phyloP scores from a whole-genome alignment of 2,329 filamentous ascomycete genomes.

The Thelonectria olida region DNA sequence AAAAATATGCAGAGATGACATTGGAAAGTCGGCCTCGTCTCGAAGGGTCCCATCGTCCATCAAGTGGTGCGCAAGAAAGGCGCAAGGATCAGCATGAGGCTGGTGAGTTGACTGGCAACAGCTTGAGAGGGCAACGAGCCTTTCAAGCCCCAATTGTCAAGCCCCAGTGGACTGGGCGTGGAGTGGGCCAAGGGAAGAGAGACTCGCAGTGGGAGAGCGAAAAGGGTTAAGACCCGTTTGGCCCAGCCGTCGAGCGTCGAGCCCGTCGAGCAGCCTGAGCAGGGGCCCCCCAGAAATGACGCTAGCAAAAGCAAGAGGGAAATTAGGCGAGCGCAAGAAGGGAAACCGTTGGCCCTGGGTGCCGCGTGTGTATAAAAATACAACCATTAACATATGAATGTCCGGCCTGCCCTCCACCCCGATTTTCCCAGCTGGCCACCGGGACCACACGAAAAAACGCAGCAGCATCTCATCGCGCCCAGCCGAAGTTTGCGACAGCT shows the following conservation, averaged over 20 bases:
- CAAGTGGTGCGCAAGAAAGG: constrained; percentile 19
- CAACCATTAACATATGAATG: constrained; percentile 54
- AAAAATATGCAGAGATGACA: constrained; percentile 3
- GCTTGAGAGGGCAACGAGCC: constrained; percentile 13
- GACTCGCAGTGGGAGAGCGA: constrained; percentile 12
- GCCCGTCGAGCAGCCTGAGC: constrained; percentile 9
- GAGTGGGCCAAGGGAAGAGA: constrained; percentile 32
- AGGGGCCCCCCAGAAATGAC: constrained; percentile 36
- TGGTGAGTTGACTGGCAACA: constrained; percentile 23
- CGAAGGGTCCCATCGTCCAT: constrained; percentile 7
- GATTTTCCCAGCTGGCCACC: constrained; percentile 47
- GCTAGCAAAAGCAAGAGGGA: constrained; percentile 47
- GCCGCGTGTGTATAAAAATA: constrained; percentile 57
- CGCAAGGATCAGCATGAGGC: constrained; percentile 33
- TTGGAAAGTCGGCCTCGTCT: constrained; percentile 10
- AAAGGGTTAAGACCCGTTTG: constrained; percentile 9
- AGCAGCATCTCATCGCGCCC: constrained; percentile 33
- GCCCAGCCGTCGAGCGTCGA: no score
- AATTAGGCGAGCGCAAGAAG: constrained; percentile 48
- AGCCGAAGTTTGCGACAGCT: background rate
- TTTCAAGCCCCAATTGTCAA: constrained; percentile 23
- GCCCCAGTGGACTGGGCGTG: constrained; percentile 14
- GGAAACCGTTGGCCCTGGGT: constrained; percentile 47
- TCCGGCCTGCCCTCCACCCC: constrained; percentile 55
- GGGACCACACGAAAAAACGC: constrained; percentile 29